Evolutionary conservation across 169 alveolate species (phyloP), one percentile per base, ranked within the genome.

Genomic region (Eimeria sp.): DNA sequence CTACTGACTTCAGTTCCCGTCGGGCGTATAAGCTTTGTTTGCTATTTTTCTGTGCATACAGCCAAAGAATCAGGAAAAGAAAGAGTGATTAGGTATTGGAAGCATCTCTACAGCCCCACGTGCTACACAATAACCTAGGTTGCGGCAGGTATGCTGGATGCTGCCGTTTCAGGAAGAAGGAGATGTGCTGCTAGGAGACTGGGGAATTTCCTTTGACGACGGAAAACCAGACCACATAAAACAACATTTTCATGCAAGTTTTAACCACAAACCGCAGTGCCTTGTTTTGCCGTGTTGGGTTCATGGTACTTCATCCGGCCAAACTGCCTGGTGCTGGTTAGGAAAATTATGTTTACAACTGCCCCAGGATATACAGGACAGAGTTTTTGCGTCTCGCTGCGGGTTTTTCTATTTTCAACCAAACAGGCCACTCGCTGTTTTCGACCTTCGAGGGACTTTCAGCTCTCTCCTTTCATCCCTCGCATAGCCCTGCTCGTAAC

Each of bases 141-240:
- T 20, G 88, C 11, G 43, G 51, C 80, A 78, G 9, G 16, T 78
- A 65, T 25, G 9, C 22, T 43, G 45, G 88, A 78, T 47, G 58
- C 88, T 49, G 34, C 73, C 40, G 10, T 13, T 47, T 30, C 92
- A 92, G 96, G 96, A 92, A 45, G 96, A 92, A 14, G 96, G 96
- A n/a, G 96, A 92, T 27, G 86, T 92, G 45, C 80, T 92, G 4
- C 45, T 76, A 11, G 96, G 96, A 5, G 96, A 92, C 70, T 92
- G 96, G 96, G 92, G 80, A 10, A 61, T 75, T 20, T 30, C 92
- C 18, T 51, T 30, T 10, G 96, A 80, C 20, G 96, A 92, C 67
- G 70, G 70, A 22, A 92, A 80, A 40, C 0, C 73, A 5, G 96
- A 92, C 18, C 89, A 92, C 92, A 51, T 92, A 30, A 76, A 92